A percentile compares a stretch with the other conserved stretches of the same genome.
Evolutionary conservation across 73 alveolate species (phyloP).

Genomic region (Diophrys sp.): DNA sequence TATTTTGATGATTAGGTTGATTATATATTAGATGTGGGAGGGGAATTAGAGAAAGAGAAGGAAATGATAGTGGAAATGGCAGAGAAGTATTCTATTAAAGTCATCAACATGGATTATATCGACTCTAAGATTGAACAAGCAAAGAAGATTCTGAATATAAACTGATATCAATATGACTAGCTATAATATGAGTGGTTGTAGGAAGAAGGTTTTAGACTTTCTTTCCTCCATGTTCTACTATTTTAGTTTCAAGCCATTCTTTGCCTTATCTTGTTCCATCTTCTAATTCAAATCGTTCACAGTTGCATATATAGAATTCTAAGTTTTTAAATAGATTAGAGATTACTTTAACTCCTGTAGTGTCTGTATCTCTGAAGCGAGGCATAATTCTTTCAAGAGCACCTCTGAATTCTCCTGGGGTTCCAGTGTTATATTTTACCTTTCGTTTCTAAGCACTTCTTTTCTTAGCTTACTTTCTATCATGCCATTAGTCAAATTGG

Average conservation of each 20-base stretch:
- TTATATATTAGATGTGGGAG: too few relatives aligned
- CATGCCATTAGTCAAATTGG: conserved; percentile 67
- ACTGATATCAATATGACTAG: conserved; percentile 69
- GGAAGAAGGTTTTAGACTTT: conserved; percentile 80
- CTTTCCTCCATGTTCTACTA: conserved; percentile 94
- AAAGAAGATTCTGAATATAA: too few relatives aligned
- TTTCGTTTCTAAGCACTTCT: conserved; percentile 27
- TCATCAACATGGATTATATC: too few relatives aligned
- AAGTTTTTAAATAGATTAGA: conserved; percentile 84
- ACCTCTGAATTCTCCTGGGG: conserved; percentile 56
- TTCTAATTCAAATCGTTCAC: conserved; percentile 51
- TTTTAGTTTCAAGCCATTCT: conserved; percentile 79
- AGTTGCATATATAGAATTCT: conserved; percentile 86
- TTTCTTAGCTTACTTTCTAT: conserved; percentile 67
- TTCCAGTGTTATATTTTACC: too few relatives aligned
- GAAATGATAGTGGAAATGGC: too few relatives aligned
- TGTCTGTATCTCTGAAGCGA: conserved; percentile 80
- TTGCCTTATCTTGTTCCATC: conserved; percentile 58
- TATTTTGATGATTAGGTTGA: too few relatives aligned
- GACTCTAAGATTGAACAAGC: too few relatives aligned
- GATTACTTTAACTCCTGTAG: conserved; percentile 66
- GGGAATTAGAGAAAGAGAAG: too few relatives aligned
- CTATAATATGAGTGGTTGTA: conserved; percentile 87
- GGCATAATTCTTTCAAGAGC: conserved; percentile 66
- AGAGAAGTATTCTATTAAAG: too few relatives aligned